Percentiles rank a stretch among this genome's conserved stretches.
Conservation (phyloP, 1,139 yeast species). For the Yamadazyma mexicana region DNA sequence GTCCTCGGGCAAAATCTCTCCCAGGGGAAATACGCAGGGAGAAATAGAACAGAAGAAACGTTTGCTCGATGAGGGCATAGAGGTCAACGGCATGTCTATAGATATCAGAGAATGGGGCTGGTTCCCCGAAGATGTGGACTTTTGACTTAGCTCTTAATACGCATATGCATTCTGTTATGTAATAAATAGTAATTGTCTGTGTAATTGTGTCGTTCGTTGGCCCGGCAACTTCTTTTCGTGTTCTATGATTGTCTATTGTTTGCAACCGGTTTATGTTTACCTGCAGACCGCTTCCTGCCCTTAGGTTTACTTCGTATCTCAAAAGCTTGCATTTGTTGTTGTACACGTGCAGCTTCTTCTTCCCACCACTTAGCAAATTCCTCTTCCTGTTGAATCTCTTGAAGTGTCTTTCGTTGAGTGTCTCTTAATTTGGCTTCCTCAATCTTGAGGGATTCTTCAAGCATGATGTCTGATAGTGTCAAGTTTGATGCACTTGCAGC, state of each 20-base stretch:
- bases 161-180: no score
- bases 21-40: slow-evolving; percentile 45
- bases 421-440: slow-evolving; percentile 35
- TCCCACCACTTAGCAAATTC: slow-evolving; percentile 85
- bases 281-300: not conserved
- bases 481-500: slow-evolving; percentile 1
- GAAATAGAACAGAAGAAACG: slow-evolving; percentile 47
- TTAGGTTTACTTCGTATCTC: slow-evolving; percentile 3
- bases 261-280: no score
- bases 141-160: no score
- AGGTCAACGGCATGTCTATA: slow-evolving; percentile 40
- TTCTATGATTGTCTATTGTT: no score
- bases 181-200: not conserved
- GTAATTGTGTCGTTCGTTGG: no score
- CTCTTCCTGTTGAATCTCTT: slow-evolving; percentile 75
- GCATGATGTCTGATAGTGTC: slow-evolving; percentile 38
- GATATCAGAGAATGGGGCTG: slow-evolving; percentile 57
- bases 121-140: slow-evolving; percentile 58
- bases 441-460: slow-evolving; percentile 47
- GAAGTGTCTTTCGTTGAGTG: slow-evolving; percentile 44
- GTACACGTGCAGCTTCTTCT: slow-evolving; percentile 63
- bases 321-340: slow-evolving; percentile 37
- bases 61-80: slow-evolving; percentile 51
- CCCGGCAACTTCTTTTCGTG: no score
- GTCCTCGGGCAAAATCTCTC: slow-evolving; percentile 61